Percentiles rank a stretch among this genome's conserved stretches.
Conservation (phyloP, 1,139 yeast genomes). For the Pichia sp. region DNA sequence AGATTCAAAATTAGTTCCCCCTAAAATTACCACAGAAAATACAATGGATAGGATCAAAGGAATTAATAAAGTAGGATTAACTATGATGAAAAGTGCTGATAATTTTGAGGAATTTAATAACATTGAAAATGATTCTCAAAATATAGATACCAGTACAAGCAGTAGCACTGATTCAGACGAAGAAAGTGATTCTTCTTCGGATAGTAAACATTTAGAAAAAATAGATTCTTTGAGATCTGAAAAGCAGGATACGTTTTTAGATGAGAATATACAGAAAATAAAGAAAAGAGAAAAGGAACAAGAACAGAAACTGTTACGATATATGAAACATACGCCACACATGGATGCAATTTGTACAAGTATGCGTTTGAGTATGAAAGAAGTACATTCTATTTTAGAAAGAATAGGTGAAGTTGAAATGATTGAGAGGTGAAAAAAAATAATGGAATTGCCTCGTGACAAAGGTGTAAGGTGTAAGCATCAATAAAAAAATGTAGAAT, state of each 20-base stretch:
- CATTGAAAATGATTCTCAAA: too few relatives aligned
- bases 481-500: too few relatives aligned
- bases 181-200: neutral
- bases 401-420: slow-evolving; percentile 16
- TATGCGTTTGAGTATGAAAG: slow-evolving; percentile 10
- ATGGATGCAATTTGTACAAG: slow-evolving; percentile 19
- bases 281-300: slow-evolving; percentile 29
- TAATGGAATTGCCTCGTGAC: too few relatives aligned
- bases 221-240: neutral
- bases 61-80: slow-evolving; percentile 1
- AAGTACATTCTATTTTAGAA: slow-evolving; percentile 11
- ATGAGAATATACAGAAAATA: slow-evolving; percentile 20
- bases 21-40: neutral
- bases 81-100: slow-evolving; percentile 7
- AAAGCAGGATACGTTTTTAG: slow-evolving; percentile 9
- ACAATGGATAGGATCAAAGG: slow-evolving; percentile 1
- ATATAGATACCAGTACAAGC: neutral
- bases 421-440: slow-evolving; percentile 1
- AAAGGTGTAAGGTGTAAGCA: too few relatives aligned
- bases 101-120: slow-evolving; percentile 12
- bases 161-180: neutral
- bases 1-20: neutral
- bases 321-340: slow-evolving; percentile 25
- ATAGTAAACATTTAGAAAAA: too few relatives aligned
- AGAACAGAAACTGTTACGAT: slow-evolving; percentile 37